phyloP scores from a whole-genome alignment of 2,329 filamentous ascomycete species.

The Drechslerella coelobrocha region DNA sequence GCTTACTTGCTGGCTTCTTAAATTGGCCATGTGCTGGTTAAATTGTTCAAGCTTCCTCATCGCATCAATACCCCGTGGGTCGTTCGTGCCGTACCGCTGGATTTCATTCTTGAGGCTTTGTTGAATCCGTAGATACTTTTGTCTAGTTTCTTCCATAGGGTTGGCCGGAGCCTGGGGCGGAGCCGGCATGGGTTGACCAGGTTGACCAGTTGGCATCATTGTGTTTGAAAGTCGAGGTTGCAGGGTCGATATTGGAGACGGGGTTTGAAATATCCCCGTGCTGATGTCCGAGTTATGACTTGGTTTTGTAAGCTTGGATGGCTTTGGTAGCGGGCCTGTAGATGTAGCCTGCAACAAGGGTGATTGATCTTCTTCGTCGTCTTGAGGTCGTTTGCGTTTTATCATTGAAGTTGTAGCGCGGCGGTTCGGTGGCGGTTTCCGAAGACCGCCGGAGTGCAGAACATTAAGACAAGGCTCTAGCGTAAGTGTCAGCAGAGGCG shows the following conservation, averaged over 20 bases:
- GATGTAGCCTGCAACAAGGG: neutral
- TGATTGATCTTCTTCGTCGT: slow-evolving; percentile 33
- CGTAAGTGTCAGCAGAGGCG: neutral
- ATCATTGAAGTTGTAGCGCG: slow-evolving; percentile 36
- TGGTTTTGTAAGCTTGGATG: slow-evolving; percentile 23
- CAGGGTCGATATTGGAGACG: neutral
- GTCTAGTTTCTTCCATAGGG: slow-evolving; percentile 42
- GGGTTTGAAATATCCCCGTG: neutral
- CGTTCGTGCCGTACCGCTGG: slow-evolving; percentile 28
- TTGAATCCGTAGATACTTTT: slow-evolving; percentile 44
- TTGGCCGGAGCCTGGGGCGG: slow-evolving; percentile 26
- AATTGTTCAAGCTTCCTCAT: slow-evolving; percentile 47
- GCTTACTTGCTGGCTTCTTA: slow-evolving; percentile 40
- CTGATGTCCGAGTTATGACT: slow-evolving; percentile 19
- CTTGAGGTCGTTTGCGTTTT: slow-evolving; percentile 39
- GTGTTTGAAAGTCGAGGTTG: neutral
- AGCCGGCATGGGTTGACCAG: slow-evolving; percentile 12
- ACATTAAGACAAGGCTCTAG: slow-evolving; percentile 5
- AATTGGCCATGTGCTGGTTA: slow-evolving; percentile 43
- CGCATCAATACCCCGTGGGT: slow-evolving; percentile 34
- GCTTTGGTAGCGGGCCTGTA: slow-evolving; percentile 6
- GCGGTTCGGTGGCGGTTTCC: slow-evolving; percentile 4
- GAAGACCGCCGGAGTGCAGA: neutral
- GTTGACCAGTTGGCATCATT: slow-evolving; percentile 38
- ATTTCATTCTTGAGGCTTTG: slow-evolving; percentile 43